Percentiles rank a stretch among this genome's conserved stretches.
These are phyloP conservation scores for Trichophyton benhamiae DNA, from an alignment of 2,329 filamentous ascomycete genomes.

Conservation along the genomic window DNA sequence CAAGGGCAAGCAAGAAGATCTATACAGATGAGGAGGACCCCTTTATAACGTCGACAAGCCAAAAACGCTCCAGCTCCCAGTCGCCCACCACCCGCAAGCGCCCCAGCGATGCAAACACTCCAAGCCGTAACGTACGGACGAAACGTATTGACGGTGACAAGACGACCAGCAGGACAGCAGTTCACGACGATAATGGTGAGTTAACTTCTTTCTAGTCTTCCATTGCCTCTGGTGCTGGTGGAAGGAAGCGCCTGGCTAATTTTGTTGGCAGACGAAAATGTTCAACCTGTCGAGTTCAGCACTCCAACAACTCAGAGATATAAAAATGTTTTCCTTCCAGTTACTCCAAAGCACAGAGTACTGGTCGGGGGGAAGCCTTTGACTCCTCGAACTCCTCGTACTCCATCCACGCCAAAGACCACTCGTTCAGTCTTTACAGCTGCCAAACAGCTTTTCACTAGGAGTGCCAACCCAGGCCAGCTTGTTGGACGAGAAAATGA, in stretches of 20 bases:
- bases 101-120: conserved; percentile 13
- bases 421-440: conserved; percentile 70
- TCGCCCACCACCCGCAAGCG: conserved; percentile 16
- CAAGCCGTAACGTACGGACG: conserved; percentile 30
- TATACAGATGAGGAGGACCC: conserved; percentile 23
- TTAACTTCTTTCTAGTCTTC: not conserved
- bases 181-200: conserved; percentile 28
- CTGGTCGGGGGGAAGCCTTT: conserved; percentile 62
- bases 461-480: conserved; percentile 60
- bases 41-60: conserved; percentile 19
- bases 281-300: conserved; percentile 31
- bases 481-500: conserved; percentile 66
- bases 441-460: conserved; percentile 75
- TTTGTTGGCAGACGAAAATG: conserved; percentile 31
- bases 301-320: conserved; percentile 41
- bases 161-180: conserved; percentile 34
- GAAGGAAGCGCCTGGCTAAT: not conserved
- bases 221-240: not conserved
- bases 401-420: conserved; percentile 52
- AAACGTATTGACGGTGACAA: conserved; percentile 38
- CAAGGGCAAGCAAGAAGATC: conserved; percentile 31
- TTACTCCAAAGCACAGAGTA: conserved; percentile 74
- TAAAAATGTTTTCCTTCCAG: conserved; percentile 63
- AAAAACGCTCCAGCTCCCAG: conserved; percentile 28
- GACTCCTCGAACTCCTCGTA: conserved; percentile 67